phyloP scores from a whole-genome alignment of 768 basidiomycete species.

The Serendipita sp. region DNA sequence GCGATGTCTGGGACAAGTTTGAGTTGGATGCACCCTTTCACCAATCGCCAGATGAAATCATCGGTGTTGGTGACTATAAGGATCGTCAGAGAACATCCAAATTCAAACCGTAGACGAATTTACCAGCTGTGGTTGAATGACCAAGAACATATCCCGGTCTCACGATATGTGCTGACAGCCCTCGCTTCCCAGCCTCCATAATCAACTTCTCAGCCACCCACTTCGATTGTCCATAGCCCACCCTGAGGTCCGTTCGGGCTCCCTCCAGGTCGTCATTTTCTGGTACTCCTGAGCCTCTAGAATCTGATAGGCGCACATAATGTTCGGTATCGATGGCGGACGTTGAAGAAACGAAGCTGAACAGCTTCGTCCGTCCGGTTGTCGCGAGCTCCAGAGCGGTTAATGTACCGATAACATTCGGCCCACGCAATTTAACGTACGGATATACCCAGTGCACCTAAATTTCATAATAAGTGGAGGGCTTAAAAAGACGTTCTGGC shows the following conservation, averaged over 20 bases:
- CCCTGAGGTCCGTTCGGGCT: constrained; percentile 54
- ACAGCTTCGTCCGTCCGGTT: constrained; percentile 50
- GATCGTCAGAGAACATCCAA: constrained; percentile 7
- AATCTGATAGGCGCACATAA: constrained; percentile 77
- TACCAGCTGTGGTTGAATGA: constrained; percentile 74
- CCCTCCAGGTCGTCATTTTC: constrained; percentile 85
- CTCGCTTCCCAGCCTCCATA: constrained; percentile 78
- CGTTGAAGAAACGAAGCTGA: constrained; percentile 91
- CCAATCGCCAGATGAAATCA: constrained; percentile 95
- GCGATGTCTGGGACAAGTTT: constrained; percentile 93
- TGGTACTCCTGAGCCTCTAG: constrained; percentile 42
- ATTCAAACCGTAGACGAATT: constrained; percentile 16
- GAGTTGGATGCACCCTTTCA: constrained; percentile 98
- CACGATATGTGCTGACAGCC: constrained; percentile 70
- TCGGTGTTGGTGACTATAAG: constrained; percentile 87
- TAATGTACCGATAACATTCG: constrained; percentile 88
- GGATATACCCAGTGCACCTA: constrained; percentile 99
- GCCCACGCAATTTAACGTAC: constrained; percentile 77
- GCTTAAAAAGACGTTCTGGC: constrained; percentile 18
- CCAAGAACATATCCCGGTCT: constrained; percentile 95
- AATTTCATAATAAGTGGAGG: background rate
- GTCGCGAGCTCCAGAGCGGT: constrained; percentile 68
- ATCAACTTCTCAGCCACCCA: constrained; percentile 96
- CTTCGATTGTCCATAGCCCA: constrained; percentile 94
- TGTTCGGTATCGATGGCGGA: constrained; percentile 86